phyloP scores from a whole-genome alignment of 345 rosid genomes.

The Dipteronia dyeriana region DNA sequence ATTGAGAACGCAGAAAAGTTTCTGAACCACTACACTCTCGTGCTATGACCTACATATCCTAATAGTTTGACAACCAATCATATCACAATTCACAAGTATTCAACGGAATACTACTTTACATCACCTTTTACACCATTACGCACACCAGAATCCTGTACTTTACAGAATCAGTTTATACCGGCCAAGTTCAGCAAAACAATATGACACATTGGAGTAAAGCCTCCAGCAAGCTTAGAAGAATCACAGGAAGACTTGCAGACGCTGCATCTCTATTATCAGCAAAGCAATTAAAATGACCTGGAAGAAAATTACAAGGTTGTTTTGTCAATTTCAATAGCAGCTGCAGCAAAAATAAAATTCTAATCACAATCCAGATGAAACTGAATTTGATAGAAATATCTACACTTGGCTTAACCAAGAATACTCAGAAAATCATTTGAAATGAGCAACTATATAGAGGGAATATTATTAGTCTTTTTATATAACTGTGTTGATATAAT shows the following conservation, averaged over 20 bases:
- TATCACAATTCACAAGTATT: not conserved
- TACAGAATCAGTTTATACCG: slow-evolving; percentile 1
- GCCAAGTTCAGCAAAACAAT: not conserved
- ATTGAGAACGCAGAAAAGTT: not conserved
- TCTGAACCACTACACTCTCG: not conserved
- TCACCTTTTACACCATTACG: not conserved
- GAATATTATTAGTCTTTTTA: not conserved
- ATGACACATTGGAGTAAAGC: not conserved
- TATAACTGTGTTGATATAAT: not conserved
- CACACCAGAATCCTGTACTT: not conserved
- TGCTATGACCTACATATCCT: not conserved
- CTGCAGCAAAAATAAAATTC: not conserved
- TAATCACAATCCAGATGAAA: not conserved
- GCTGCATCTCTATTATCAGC: not conserved
- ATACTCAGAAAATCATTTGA: not conserved
- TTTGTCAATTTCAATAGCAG: not conserved
- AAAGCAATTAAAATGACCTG: slow-evolving; percentile 10
- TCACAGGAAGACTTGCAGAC: not conserved
- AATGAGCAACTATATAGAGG: not conserved
- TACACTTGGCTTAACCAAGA: not conserved
- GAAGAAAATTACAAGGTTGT: not conserved
- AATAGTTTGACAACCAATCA: not conserved
- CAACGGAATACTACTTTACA: slow-evolving; percentile 1
- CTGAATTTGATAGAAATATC: not conserved
- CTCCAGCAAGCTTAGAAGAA: not conserved